Conservation (phyloP, 441 rosid genomes). For the Erodium moschatum region DNA sequence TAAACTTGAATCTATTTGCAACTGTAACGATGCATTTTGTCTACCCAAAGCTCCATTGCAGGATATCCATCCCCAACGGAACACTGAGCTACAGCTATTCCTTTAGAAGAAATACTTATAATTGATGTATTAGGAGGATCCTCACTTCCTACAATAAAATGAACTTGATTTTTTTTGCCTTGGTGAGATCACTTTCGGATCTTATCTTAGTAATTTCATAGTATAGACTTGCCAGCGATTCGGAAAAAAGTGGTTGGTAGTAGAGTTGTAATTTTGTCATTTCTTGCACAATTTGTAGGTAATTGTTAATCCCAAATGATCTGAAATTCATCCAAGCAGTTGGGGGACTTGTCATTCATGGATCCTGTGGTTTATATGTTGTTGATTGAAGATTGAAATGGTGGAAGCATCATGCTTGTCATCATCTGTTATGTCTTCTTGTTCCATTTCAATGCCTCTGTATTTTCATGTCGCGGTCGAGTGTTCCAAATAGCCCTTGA, state of each 20-base stretch:
- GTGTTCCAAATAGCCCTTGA: too few species aligned
- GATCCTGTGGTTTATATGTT: too few species aligned
- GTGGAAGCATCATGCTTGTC: too few species aligned
- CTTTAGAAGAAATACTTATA: background rate
- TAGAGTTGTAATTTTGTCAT: background rate
- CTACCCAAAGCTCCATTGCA: too few species aligned
- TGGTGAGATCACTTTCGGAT: background rate
- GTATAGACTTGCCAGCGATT: background rate
- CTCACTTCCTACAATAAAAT: too few species aligned
- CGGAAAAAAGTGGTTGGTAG: background rate
- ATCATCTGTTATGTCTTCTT: too few species aligned
- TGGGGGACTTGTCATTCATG: background rate
- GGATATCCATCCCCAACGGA: background rate
- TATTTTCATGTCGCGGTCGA: too few species aligned
- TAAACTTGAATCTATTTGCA: too few species aligned
- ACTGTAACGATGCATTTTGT: too few species aligned
- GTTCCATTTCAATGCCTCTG: too few species aligned
- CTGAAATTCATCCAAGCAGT: background rate
- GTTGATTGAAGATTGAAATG: too few species aligned
- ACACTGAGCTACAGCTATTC: background rate
- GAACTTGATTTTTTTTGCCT: background rate
- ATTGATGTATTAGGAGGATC: background rate
- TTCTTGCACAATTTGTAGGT: background rate
- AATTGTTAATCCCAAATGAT: background rate
- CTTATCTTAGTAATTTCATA: background rate